Conservation (phyloP, 208 protist genomes). For the Leptomonas pyrrhocoris region DNA sequence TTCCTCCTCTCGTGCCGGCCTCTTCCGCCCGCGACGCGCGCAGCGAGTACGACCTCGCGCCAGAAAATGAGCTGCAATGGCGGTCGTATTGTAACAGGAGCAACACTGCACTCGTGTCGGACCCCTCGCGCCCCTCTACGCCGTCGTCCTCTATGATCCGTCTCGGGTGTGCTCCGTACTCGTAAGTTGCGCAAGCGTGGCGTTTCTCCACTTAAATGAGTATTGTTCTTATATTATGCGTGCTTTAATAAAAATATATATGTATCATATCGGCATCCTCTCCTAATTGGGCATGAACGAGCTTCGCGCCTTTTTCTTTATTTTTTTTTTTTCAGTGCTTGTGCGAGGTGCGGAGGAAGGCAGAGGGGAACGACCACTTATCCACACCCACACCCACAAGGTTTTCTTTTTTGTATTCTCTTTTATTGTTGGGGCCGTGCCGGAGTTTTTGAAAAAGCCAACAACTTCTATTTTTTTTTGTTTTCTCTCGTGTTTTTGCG, state of each 20-base stretch:
- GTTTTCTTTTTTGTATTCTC: neutral
- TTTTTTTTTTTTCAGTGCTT: conserved; percentile 15
- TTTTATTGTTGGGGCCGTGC: neutral
- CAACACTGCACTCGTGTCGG: neutral
- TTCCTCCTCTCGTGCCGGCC: conserved; percentile 12
- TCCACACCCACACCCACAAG: neutral
- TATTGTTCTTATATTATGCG: too few species aligned
- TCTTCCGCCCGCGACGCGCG: neutral
- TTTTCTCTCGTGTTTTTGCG: neutral
- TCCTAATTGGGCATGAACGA: too few species aligned
- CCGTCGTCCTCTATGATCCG: neutral
- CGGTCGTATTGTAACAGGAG: too few species aligned
- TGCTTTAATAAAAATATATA: too few species aligned
- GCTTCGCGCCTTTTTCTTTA: conserved; percentile 1
- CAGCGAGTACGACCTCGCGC: neutral
- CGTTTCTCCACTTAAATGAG: too few species aligned
- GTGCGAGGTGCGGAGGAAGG: neutral
- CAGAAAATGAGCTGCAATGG: neutral
- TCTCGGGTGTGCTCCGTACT: neutral
- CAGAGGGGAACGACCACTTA: neutral
- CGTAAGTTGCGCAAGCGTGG: neutral
- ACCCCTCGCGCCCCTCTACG: neutral
- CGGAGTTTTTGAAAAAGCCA: neutral
- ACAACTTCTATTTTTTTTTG: too few species aligned
- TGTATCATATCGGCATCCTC: too few species aligned